Percentiles rank a stretch among this genome's conserved stretches.
Evolutionary conservation across 805 yeast species (phyloP).

Genomic region (Metschnikowia matae): DNA sequence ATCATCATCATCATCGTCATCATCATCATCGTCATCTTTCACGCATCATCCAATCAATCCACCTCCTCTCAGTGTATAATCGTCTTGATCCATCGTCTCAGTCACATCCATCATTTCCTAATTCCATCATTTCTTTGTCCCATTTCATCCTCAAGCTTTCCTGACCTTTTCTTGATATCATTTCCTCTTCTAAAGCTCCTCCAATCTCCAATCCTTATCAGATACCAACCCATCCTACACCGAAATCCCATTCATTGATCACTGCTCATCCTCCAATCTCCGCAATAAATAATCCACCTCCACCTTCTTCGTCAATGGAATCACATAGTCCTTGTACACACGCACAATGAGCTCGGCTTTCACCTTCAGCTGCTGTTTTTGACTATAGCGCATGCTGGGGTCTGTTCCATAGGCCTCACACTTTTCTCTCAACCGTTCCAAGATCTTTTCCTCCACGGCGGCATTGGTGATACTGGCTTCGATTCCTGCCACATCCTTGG

Average conservation of each 20-base stretch:
- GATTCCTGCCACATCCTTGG: constrained; percentile 66
- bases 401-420: constrained; percentile 86
- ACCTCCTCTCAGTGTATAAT: too few species aligned
- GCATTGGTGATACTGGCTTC: constrained; percentile 79
- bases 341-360: constrained; percentile 77
- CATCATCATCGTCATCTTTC: too few species aligned
- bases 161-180: too few species aligned
- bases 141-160: too few species aligned
- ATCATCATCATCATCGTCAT: too few species aligned
- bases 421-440: constrained; percentile 72
- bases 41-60: too few species aligned
- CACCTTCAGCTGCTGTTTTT: constrained; percentile 70
- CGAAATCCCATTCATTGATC: not conserved
- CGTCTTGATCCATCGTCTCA: too few species aligned
- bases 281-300: constrained; percentile 88
- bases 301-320: constrained; percentile 91
- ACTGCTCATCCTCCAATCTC: constrained; percentile 34
- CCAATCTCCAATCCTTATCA: not conserved
- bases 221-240: too few species aligned
- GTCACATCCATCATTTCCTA: too few species aligned
- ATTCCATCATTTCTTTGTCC: too few species aligned
- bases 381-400: constrained; percentile 71
- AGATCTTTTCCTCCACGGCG: constrained; percentile 80
- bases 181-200: not conserved
- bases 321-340: constrained; percentile 82